Conservation (phyloP, 2,329 filamentous ascomycete species). For the Ophiostoma sp. region DNA sequence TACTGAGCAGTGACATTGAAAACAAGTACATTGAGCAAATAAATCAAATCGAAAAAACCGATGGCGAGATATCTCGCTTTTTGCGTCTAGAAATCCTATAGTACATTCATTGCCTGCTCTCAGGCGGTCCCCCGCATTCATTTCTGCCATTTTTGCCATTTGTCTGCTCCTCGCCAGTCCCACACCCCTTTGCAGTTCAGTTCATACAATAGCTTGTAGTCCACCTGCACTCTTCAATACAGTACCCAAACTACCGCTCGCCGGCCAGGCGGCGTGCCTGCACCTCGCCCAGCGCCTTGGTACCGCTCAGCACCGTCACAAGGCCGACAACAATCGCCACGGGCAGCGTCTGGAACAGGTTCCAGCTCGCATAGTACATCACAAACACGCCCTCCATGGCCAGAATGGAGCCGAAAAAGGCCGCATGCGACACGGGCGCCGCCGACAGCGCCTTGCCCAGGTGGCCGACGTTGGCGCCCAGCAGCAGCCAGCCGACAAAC, state of each 20-base stretch:
- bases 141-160: neutral
- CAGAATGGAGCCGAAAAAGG: conserved; percentile 83
- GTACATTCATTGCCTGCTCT: neutral
- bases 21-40: neutral
- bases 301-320: conserved; percentile 79
- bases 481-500: conserved; percentile 61
- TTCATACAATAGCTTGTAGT: too few species aligned
- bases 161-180: too few species aligned
- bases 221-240: too few species aligned
- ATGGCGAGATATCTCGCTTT: conserved; percentile 1
- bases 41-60: conserved; percentile 7
- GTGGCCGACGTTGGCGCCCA: conserved; percentile 81
- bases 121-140: neutral
- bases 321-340: conserved; percentile 61
- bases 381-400: conserved; percentile 90
- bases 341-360: conserved; percentile 81
- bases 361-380: conserved; percentile 90
- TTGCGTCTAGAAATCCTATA: conserved; percentile 12
- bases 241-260: conserved; percentile 42
- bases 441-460: conserved; percentile 66
- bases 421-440: conserved; percentile 72
- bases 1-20: too few species aligned
- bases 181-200: too few species aligned
- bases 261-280: conserved; percentile 80
- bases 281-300: conserved; percentile 85